Percentiles rank a stretch among this genome's conserved stretches.
These are phyloP conservation scores for Bipolaris sorokiniana DNA, from an alignment of 2,329 filamentous ascomycete genomes.

Conservation along the genomic window DNA sequence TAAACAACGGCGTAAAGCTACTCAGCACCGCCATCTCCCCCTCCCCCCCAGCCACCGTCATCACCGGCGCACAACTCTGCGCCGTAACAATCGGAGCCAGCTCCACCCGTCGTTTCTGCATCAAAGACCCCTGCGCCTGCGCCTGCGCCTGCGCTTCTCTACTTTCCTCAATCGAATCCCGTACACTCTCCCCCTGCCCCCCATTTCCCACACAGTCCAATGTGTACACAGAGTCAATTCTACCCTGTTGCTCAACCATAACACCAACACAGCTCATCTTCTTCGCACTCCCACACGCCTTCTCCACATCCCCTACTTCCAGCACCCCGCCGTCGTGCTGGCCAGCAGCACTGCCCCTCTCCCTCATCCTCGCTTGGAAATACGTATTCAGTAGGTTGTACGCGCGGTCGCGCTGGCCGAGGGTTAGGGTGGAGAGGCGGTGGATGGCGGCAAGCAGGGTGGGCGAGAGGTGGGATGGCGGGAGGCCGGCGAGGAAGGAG, in stretches of 20 bases:
- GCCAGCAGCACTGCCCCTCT: not conserved
- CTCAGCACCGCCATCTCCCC: not conserved
- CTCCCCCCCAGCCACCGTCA: not conserved
- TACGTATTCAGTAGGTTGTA: slow-evolving; percentile 21
- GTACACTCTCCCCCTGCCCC: no score
- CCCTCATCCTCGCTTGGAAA: slow-evolving; percentile 15
- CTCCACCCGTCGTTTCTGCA: no score
- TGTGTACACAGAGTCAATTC: no score
- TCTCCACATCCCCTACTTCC: slow-evolving; percentile 17
- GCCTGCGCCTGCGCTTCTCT: no score
- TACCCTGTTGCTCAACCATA: no score
- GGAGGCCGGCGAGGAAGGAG: not conserved
- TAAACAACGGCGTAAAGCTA: slow-evolving; percentile 4
- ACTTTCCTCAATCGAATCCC: no score
- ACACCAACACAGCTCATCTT: slow-evolving; percentile 15
- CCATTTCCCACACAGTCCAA: no score
- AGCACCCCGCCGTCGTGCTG: not conserved
- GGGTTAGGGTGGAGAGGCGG: slow-evolving; percentile 14
- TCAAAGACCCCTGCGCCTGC: no score
- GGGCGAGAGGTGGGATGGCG: not conserved
- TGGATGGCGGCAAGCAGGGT: slow-evolving; percentile 8
- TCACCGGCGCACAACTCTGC: not conserved
- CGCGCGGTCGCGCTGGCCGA: slow-evolving; percentile 19
- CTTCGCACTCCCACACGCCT: slow-evolving; percentile 18
- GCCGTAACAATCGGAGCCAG: no score